Conservation (phyloP, 179 eudicot species). For the Vitellaria paradoxa region DNA sequence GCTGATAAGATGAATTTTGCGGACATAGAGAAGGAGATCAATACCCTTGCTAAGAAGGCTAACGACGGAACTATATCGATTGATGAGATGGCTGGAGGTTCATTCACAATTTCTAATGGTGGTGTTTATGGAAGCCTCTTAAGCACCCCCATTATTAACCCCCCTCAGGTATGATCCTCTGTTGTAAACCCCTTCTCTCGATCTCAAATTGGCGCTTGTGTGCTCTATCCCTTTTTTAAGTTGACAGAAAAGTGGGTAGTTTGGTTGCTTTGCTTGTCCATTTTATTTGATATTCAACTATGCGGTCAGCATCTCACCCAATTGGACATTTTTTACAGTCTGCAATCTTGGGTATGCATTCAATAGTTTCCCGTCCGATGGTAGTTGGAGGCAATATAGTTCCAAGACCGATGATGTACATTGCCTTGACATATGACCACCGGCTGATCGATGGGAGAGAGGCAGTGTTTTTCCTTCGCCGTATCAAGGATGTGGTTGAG, state of each 20-base stretch:
- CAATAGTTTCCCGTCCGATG: conserved; percentile 89
- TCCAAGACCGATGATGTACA: conserved; percentile 93
- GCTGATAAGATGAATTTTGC: conserved; percentile 89
- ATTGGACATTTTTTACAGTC: background rate
- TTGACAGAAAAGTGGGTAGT: too few species aligned
- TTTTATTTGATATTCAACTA: too few species aligned
- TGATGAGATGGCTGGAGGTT: conserved; percentile 97
- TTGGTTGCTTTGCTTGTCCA: too few species aligned
- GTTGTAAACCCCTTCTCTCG: background rate
- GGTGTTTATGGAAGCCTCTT: conserved; percentile 97
- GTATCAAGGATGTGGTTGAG: conserved; percentile 91
- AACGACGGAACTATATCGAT: conserved; percentile 78
- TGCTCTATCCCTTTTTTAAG: too few species aligned
- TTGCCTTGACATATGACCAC: conserved; percentile 90
- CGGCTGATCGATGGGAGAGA: conserved; percentile 98
- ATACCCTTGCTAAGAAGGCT: conserved; percentile 87
- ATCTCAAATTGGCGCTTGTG: background rate
- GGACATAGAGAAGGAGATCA: conserved; percentile 84
- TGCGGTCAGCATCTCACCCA: too few species aligned
- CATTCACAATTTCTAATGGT: conserved; percentile 93
- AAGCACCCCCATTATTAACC: conserved; percentile 95
- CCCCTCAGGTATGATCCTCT: conserved; percentile 73
- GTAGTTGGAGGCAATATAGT: conserved; percentile 83
- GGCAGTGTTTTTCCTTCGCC: conserved; percentile 90
- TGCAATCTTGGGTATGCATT: conserved; percentile 45